Evolutionary conservation across 2,329 filamentous ascomycete species (phyloP), one percentile per base, ranked within the genome.

Genomic region (Exophiala xenobiotica): DNA sequence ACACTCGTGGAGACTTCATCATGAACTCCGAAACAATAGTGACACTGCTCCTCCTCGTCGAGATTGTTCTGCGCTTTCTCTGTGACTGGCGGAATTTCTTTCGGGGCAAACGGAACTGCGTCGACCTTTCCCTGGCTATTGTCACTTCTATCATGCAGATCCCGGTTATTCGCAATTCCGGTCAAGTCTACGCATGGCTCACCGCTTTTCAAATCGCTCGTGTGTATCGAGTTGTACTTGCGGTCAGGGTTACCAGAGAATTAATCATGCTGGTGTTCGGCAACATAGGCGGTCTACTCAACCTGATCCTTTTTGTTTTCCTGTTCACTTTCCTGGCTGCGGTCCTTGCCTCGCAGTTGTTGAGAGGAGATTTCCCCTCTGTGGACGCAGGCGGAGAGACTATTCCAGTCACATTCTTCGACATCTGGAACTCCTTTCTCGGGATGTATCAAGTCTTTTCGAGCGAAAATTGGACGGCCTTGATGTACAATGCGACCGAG

Each of bases 371-470:
- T 61, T 81, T 97, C 22, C 86, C 88, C 0, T 63, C 77, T 24
- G 62, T 76, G n/a, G 81, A 89, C 58, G 69, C 74, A 2, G 67
- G 71, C n/a, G 87, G 83, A 2, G 74, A 86, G 2, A 70, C 79
- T 2, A 83, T 88, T 55, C 72, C 79, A 18, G 81, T 93, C 35
- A 87, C 88, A 0, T 99, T 99, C 67, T 84, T 83, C 65, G 88
- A 89, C 31, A 93, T 99, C 27, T 99, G 87, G 74, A 97, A 97
- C 65, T 88, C 90, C 0, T 99, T 99, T 65, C 76, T 99, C 12
- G 93, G 91, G 50, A 97, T 99, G 90, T 99, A 99, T 67, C 90
- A 96, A 70, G 83, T 99, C 23, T 74, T 99, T 38, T 96, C 93
- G 7, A 96, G 90, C 63, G 93, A 99, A 67, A 90, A 96, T 65